Evolutionary conservation across 495 filamentous ascomycete genomes (phyloP), one percentile per base, ranked within the genome.

Genomic region (Platismatia glauca): DNA sequence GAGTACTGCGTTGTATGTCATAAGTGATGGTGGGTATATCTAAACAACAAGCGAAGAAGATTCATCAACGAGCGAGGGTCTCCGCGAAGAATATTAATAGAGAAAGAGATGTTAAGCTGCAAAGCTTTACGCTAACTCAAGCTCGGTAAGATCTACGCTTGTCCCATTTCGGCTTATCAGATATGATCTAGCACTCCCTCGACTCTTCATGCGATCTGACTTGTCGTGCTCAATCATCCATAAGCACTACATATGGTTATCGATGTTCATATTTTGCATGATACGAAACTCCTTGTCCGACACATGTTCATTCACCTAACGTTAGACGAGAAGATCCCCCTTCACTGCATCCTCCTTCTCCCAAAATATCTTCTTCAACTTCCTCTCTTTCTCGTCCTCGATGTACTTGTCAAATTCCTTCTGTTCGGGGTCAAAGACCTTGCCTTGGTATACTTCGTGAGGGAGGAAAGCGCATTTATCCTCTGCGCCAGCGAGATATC

Each of bases 381-480:
- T 71, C 63, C 65, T 50, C 62, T 75, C 71, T 60, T 72, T 76
- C 62, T 72, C 68, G 2, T 68, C 64, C 37, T 74, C 69, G 15
- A 74, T 35, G 48, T 62, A 71, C 38, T 68, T 64, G 34, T 77
- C 72, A 38, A 77, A 71, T 18, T 61, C 55, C 31, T 64, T 65
- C 60, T 65, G 66, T 37, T 69, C 65, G 6, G 60, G 70, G 56
- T 74, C 68, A 55, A 71, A 71, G 8, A 66, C 70, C 55, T 68
- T 69, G 20, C 72, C 75, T 50, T 71, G 63, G 57, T 77, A 76
- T 0, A 71, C 67, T 46, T 77, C 73, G 4, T 63, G 71, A 35
- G 69, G 69, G n/a, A 77, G 63, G 56, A 76, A 76, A 12, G 72
- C 61, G 63, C 75, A 77, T 53, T 71, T 66, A 4, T 73, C 73